phyloP scores from a whole-genome alignment of 1,284 basidiomycete species.

The Waitea zeae region DNA sequence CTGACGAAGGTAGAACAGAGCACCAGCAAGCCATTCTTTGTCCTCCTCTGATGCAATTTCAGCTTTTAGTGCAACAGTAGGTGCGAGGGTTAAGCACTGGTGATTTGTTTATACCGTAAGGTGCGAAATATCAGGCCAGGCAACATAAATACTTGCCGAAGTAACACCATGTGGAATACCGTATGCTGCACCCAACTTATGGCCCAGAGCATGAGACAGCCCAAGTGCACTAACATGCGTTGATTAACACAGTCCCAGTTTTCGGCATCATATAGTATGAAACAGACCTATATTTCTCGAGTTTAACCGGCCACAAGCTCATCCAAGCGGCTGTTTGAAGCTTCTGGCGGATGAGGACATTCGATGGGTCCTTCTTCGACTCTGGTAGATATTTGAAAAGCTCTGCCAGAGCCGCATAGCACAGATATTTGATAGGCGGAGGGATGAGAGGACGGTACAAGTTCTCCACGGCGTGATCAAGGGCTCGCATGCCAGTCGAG shows the following conservation, averaged over 20 bases:
- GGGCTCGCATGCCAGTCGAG: slow-evolving; percentile 57
- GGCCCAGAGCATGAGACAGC: slow-evolving; percentile 57
- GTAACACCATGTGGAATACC: slow-evolving; percentile 71
- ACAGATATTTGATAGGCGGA: slow-evolving; percentile 44
- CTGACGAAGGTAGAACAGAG: slow-evolving; percentile 36
- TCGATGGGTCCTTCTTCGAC: slow-evolving; percentile 38
- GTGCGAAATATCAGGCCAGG: background rate
- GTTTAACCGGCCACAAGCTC: slow-evolving; percentile 53
- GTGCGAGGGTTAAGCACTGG: slow-evolving; percentile 60
- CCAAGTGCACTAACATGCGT: slow-evolving; percentile 35
- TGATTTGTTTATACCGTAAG: background rate
- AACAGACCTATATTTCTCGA: slow-evolving; percentile 32
- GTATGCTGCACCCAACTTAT: slow-evolving; percentile 63
- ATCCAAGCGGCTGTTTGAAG: slow-evolving; percentile 67
- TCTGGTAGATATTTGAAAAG: slow-evolving; percentile 58
- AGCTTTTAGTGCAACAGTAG: slow-evolving; percentile 41
- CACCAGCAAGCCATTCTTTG: slow-evolving; percentile 35
- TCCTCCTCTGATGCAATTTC: slow-evolving; percentile 34
- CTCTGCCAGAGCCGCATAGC: slow-evolving; percentile 48
- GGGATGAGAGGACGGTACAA: slow-evolving; percentile 46
- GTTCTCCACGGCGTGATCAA: slow-evolving; percentile 66
- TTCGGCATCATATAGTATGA: background rate
- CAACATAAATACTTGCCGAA: slow-evolving; percentile 27
- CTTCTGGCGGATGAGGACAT: slow-evolving; percentile 45
- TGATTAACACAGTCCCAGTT: background rate